Evolutionary conservation across 2,329 filamentous ascomycete species (phyloP), one percentile per base, ranked within the genome.

Genomic region (Helminthosporium solani): DNA sequence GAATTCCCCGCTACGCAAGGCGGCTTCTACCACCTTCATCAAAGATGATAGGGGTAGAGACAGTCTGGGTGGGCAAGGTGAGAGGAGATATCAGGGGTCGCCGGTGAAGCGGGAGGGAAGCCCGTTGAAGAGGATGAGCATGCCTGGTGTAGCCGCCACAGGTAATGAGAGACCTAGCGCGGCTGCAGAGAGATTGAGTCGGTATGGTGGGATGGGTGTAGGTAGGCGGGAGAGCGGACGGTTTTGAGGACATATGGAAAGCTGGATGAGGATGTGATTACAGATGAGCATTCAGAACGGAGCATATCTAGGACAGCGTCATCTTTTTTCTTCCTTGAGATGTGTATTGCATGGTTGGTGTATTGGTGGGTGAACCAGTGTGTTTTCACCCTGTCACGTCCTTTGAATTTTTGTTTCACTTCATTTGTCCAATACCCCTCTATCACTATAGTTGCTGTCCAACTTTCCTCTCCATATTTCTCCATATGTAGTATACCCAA

Each of bases 1-100:
- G 5, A 87, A 85, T 33, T 95, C 89, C 9, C 92, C 92, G 0
- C 70, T 97, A 11, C 86, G 90, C 60, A 96, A 95, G 67, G 79
- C 87, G 2, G 83, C 76, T 58, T 88, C 74, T 70, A 82, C 70
- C 70, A 87, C 76, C 46, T 70, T 71, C 44, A 49, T 73, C 7
- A 52, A 69, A 19, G 64, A 70, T 16, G 62, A 60, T 8, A 44
- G 58, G 12, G 40, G 46, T 34, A 44, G 56, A 36, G 53, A 60
- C 15, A 53, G 59, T 27, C 34, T 60, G 2, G 50, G 58, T 4
- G 62, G 61, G 2, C 49, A 53, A 15, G 58, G 59, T 14, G 60
- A 66, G 44, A 54, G 58, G 35, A 56, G 57, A 37, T 46, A 56
- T 28, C 51, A 47, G n/a, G 60, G 58, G 2, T 74, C 69, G 47